Evolutionary conservation across 2,329 filamentous ascomycete species (phyloP).

Genomic region (Whalleya microplaca): DNA sequence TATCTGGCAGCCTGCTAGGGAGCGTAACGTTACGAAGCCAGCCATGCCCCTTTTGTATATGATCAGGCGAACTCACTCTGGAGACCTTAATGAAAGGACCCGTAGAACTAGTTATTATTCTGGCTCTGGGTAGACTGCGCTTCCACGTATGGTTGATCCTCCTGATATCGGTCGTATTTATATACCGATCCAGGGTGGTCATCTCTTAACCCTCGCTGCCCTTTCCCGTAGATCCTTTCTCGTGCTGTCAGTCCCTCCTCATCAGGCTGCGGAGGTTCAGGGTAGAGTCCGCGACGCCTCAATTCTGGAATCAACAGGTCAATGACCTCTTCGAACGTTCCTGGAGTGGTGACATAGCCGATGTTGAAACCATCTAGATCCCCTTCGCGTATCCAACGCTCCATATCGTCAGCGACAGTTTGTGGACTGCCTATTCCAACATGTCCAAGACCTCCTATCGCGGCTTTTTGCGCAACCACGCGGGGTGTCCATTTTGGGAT

Average conservation of each 20-base stretch:
- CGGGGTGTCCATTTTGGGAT: constrained; percentile 50
- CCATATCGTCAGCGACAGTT: constrained; percentile 34
- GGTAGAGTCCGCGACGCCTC: constrained; percentile 34
- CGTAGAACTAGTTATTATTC: not conserved
- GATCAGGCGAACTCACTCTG: not conserved
- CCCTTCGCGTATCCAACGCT: constrained; percentile 32
- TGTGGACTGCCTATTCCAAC: constrained; percentile 31
- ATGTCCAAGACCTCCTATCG: constrained; percentile 42
- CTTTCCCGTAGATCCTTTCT: constrained; percentile 66
- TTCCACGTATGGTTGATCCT: constrained; percentile 43
- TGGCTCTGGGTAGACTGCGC: not conserved
- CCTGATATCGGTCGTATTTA: constrained; percentile 65
- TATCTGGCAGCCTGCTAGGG: not conserved
- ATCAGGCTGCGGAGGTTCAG: constrained; percentile 29
- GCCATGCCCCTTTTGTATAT: not conserved
- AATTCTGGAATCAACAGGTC: constrained; percentile 35
- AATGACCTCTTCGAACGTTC: constrained; percentile 35
- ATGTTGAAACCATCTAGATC: constrained; percentile 37
- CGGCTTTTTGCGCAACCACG: constrained; percentile 45
- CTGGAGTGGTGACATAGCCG: constrained; percentile 34
- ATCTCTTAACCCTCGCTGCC: constrained; percentile 57
- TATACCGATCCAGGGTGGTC: constrained; percentile 64
- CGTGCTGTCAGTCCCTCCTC: constrained; percentile 52
- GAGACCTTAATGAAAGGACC: not conserved
- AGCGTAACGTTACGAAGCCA: not conserved